A percentile compares a stretch with the other conserved stretches of the same genome.
Evolutionary conservation across 352 stramenopile species (phyloP).

Genomic region (Globisporangium nodosum): DNA sequence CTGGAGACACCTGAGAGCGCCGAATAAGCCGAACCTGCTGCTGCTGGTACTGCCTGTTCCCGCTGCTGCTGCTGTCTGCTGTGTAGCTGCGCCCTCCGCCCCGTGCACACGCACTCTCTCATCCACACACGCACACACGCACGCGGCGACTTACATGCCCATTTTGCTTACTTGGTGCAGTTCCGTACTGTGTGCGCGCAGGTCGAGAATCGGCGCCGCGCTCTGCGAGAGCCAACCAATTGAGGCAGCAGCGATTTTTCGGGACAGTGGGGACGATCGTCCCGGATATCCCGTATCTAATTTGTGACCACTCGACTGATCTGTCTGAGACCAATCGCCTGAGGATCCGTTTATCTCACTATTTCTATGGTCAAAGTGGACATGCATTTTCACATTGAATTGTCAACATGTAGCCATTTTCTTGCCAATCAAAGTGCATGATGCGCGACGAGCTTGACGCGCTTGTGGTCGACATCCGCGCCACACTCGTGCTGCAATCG

Average conservation of each 20-base stretch:
- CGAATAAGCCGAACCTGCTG: background rate
- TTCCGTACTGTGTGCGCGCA: constrained; percentile 65
- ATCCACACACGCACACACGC: constrained; percentile 2
- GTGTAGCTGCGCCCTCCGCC: background rate
- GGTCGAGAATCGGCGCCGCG: constrained; percentile 13
- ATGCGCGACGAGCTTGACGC: background rate
- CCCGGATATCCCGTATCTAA: too few species aligned
- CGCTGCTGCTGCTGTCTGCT: background rate
- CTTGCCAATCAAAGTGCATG: too few species aligned
- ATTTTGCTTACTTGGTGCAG: constrained; percentile 82
- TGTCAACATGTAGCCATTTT: too few species aligned
- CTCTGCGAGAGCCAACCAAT: constrained; percentile 74
- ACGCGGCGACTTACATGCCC: constrained; percentile 73
- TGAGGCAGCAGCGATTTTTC: constrained; percentile 10
- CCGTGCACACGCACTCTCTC: too few species aligned
- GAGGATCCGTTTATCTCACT: too few species aligned
- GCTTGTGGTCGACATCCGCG: constrained; percentile 2
- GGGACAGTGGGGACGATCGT: too few species aligned
- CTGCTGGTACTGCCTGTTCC: background rate
- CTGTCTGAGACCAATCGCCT: too few species aligned
- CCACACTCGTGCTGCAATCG: background rate
- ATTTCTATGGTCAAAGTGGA: too few species aligned
- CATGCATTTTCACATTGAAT: too few species aligned
- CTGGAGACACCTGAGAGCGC: background rate
- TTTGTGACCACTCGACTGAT: too few species aligned